Conservation (phyloP, 306 rosid species). For the Fragaria iinumae region DNA sequence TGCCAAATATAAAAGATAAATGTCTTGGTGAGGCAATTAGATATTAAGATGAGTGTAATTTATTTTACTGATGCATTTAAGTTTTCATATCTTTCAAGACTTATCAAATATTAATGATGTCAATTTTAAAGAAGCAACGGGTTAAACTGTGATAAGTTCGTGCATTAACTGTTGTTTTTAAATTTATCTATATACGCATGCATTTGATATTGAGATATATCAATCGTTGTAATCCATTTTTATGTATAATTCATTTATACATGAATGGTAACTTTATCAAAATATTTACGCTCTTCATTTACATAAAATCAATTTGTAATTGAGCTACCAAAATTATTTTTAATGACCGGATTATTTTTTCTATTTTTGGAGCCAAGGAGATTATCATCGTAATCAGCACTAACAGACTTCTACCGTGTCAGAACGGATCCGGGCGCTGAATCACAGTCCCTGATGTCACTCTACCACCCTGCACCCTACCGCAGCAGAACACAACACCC, state of each 20-base stretch:
- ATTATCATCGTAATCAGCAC: not conserved
- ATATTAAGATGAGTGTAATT: too few species aligned
- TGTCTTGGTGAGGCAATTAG: not conserved
- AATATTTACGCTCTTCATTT: too few species aligned
- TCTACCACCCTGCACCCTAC: not conserved
- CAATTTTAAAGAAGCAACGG: accelerated
- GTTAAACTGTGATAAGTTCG: too few species aligned
- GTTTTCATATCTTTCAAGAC: too few species aligned
- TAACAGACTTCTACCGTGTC: not conserved
- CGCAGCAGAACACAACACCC: slow-evolving; percentile 22
- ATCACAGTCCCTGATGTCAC: not conserved
- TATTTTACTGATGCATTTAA: too few species aligned
- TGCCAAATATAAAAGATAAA: not conserved
- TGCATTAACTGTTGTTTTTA: too few species aligned
- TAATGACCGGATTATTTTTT: not conserved
- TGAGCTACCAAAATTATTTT: too few species aligned
- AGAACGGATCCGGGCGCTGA: not conserved
- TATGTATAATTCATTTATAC: too few species aligned
- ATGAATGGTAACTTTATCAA: too few species aligned
- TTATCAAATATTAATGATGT: too few species aligned
- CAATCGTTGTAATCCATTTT: not conserved
- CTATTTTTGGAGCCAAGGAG: not conserved
- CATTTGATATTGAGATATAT: not conserved
- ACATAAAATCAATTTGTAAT: too few species aligned
- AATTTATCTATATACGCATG: too few species aligned